Percentiles rank a stretch among this genome's conserved stretches.
Conservation (phyloP, 2,329 filamentous ascomycete genomes). For the Colletotrichum sp. region DNA sequence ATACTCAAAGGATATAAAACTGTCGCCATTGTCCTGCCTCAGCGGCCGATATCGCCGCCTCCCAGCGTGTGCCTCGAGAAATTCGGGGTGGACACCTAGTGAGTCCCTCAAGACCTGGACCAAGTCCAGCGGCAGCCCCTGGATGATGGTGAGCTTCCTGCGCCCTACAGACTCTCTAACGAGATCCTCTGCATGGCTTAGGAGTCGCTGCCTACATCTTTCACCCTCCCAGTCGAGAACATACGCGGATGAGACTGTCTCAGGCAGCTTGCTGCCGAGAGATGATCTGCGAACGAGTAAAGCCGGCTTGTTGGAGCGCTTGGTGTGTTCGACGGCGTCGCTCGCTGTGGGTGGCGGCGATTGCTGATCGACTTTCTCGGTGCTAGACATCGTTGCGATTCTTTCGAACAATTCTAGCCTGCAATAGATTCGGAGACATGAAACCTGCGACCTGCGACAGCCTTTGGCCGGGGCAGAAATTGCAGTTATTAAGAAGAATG, state of each 20-base stretch:
- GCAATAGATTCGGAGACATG: background rate
- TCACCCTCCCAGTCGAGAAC: slow-evolving; percentile 17
- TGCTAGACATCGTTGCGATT: background rate
- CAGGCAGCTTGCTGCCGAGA: slow-evolving; percentile 11
- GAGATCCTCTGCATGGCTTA: slow-evolving; percentile 13
- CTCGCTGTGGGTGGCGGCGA: slow-evolving; percentile 10
- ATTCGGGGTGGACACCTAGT: slow-evolving; percentile 30
- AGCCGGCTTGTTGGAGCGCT: slow-evolving; percentile 14
- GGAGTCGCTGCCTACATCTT: slow-evolving; percentile 9
- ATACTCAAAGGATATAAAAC: slow-evolving; percentile 31
- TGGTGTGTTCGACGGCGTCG: slow-evolving; percentile 12
- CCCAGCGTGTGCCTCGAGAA: slow-evolving; percentile 33
- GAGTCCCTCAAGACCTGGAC: slow-evolving; percentile 25
- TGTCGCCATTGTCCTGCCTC: background rate
- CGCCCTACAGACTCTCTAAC: slow-evolving; percentile 13
- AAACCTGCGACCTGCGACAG: background rate
- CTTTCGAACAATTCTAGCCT: background rate
- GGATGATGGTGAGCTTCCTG: slow-evolving; percentile 15
- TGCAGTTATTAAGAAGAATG: background rate
- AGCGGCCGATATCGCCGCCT: slow-evolving; percentile 28
- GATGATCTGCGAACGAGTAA: slow-evolving; percentile 14
- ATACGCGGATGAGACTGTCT: slow-evolving; percentile 13
- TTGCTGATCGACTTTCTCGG: slow-evolving; percentile 9
- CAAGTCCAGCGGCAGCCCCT: slow-evolving; percentile 14
- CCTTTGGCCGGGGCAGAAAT: background rate